phyloP scores from a whole-genome alignment of 2,329 filamentous ascomycete genomes.

The Blastomyces parvus region DNA sequence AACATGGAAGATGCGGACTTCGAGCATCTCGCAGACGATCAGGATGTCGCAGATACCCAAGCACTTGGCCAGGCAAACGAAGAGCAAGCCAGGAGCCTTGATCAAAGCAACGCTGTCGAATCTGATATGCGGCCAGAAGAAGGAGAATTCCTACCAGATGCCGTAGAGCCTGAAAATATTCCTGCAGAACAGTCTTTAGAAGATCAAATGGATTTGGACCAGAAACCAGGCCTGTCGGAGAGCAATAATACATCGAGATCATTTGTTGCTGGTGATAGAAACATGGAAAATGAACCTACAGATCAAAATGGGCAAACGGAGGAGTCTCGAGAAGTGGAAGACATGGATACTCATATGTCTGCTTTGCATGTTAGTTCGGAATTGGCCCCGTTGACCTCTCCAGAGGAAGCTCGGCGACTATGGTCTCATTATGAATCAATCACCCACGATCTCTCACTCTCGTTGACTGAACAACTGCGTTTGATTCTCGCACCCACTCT shows the following conservation, averaged over 20 bases:
- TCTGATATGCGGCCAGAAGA: conserved; percentile 49
- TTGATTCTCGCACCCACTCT: conserved; percentile 91
- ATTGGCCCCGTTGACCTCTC: conserved; percentile 36
- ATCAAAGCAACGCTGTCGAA: conserved; percentile 82
- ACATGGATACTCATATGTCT: conserved; percentile 51
- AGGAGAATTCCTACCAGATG: conserved; percentile 49
- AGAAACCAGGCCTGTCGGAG: conserved; percentile 26
- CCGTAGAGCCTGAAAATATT: conserved; percentile 32
- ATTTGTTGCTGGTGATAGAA: conserved; percentile 45
- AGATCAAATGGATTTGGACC: conserved; percentile 35
- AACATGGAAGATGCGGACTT: conserved; percentile 76
- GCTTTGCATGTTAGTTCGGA: conserved; percentile 60
- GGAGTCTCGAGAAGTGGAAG: conserved; percentile 36
- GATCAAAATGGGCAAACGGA: conserved; percentile 33
- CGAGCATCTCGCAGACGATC: conserved; percentile 81
- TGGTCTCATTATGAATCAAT: conserved; percentile 79
- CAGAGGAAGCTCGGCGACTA: conserved; percentile 57
- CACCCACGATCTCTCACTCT: conserved; percentile 77
- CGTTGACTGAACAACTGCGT: conserved; percentile 86
- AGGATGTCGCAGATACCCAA: conserved; percentile 74
- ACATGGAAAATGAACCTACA: conserved; percentile 21
- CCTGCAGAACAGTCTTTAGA: conserved; percentile 41
- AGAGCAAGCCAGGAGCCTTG: conserved; percentile 75
- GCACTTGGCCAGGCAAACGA: conserved; percentile 81
- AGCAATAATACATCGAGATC: conserved; percentile 38